Conservation (phyloP, 2,329 filamentous ascomycete genomes). For the Cylindrodendrum hubeiense region DNA sequence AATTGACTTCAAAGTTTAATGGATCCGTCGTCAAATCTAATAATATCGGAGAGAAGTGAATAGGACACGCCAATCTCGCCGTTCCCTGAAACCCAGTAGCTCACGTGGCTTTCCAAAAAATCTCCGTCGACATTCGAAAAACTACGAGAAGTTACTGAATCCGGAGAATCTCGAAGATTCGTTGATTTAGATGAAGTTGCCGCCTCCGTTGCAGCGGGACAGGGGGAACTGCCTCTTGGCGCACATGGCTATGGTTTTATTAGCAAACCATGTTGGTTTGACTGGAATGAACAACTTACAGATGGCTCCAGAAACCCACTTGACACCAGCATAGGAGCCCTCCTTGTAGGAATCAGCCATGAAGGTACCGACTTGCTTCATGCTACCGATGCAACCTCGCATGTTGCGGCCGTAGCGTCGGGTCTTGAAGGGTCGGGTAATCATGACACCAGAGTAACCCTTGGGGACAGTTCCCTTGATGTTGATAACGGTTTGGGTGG, state of each 20-base stretch:
- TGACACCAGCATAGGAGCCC: slow-evolving; percentile 23
- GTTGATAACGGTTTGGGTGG: slow-evolving; percentile 16
- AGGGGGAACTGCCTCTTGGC: slow-evolving; percentile 22
- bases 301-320: slow-evolving; percentile 28
- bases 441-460: slow-evolving; percentile 27
- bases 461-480: slow-evolving; percentile 24
- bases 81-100: not conserved
- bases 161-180: too few relatives aligned
- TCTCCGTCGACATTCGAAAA: too few relatives aligned
- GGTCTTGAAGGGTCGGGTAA: slow-evolving; percentile 25
- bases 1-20: not conserved
- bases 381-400: slow-evolving; percentile 24
- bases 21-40: not conserved
- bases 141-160: not conserved
- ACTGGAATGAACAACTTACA: not conserved
- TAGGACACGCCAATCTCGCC: too few relatives aligned
- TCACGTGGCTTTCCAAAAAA: not conserved
- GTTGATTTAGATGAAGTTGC: slow-evolving; percentile 7
- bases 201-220: slow-evolving; percentile 25
- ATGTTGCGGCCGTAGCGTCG: slow-evolving; percentile 26
- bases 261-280: not conserved
- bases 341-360: slow-evolving; percentile 24
- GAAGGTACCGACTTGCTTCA: slow-evolving; percentile 18
- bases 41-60: not conserved
- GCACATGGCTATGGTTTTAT: slow-evolving; percentile 19